Percentiles rank a stretch among this genome's conserved stretches.
Conservation (phyloP, 2,329 filamentous ascomycete species). For the Aspergillus caelatus region DNA sequence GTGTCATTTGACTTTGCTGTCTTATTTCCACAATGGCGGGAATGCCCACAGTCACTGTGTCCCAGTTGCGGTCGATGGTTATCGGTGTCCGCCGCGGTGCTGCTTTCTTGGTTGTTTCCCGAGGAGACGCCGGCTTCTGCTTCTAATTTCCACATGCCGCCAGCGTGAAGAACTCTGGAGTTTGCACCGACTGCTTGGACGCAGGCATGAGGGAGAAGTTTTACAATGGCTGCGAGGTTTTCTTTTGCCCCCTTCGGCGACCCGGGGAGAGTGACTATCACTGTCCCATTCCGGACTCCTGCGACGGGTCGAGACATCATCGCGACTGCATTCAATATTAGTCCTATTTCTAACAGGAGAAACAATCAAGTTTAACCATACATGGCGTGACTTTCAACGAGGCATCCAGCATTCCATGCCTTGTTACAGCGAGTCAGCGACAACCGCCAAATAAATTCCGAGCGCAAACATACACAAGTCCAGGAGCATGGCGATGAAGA, state of each 20-base stretch:
- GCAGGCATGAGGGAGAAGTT: constrained; percentile 91
- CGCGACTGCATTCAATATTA: constrained; percentile 65
- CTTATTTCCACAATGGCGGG: constrained; percentile 61
- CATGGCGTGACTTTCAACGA: constrained; percentile 88
- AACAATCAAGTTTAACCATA: constrained; percentile 50
- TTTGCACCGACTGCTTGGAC: constrained; percentile 81
- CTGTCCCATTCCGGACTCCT: constrained; percentile 76
- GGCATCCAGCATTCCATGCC: constrained; percentile 85
- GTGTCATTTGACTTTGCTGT: constrained; percentile 62
- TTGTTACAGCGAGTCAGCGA: constrained; percentile 34
- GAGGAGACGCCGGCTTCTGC: constrained; percentile 70
- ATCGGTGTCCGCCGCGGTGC: constrained; percentile 52
- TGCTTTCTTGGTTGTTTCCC: constrained; percentile 16
- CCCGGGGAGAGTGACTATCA: constrained; percentile 88
- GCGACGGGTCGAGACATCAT: constrained; percentile 96
- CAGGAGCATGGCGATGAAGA: constrained; percentile 82
- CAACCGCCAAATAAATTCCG: not conserved
- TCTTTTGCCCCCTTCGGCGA: constrained; percentile 95
- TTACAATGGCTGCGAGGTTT: constrained; percentile 85
- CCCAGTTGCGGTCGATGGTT: constrained; percentile 59
- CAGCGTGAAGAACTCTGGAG: constrained; percentile 76
- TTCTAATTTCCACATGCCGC: constrained; percentile 82
- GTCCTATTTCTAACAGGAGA: constrained; percentile 14
- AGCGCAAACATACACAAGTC: constrained; percentile 67
- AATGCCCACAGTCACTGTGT: constrained; percentile 63